Evolutionary conservation across 2,329 filamentous ascomycete species (phyloP).

Genomic region (Aspergillus udagawae): DNA sequence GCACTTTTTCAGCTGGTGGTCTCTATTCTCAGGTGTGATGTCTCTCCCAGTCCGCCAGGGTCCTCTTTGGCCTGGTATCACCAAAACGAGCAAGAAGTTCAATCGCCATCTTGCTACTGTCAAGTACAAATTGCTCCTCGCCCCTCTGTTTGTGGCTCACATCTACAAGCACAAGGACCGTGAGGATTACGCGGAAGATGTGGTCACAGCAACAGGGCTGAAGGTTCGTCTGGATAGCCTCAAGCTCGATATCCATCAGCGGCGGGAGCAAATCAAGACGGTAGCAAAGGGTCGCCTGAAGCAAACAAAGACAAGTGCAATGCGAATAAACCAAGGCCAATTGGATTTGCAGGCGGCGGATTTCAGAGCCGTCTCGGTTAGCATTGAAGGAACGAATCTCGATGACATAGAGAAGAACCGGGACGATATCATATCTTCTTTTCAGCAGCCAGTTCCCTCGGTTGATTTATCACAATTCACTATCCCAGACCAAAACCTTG

Average conservation of each 20-base stretch:
- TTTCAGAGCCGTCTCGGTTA: conserved; percentile 87
- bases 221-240: conserved; percentile 96
- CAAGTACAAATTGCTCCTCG: conserved; percentile 92
- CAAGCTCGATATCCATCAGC: conserved; percentile 92
- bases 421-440: conserved; percentile 58
- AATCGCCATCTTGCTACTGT: conserved; percentile 95
- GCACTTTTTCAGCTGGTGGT: conserved; percentile 98
- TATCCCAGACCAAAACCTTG: conserved; percentile 91
- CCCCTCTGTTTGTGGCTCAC: conserved; percentile 89
- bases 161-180: conserved; percentile 98
- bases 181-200: conserved; percentile 73
- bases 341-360: conserved; percentile 89
- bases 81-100: conserved; percentile 98
- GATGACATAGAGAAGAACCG: conserved; percentile 63
- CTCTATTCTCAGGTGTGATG: conserved; percentile 90
- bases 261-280: conserved; percentile 85
- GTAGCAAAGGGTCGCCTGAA: conserved; percentile 71
- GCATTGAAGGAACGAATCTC: conserved; percentile 72
- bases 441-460: conserved; percentile 49
- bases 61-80: conserved; percentile 80
- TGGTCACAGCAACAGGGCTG: conserved; percentile 88
- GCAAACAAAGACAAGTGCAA: conserved; percentile 78
- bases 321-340: conserved; percentile 93
- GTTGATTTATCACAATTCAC: conserved; percentile 79
- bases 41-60: conserved; percentile 93